These are phyloP conservation scores for Lipomyces spencermartinsiae DNA, from an alignment of 805 yeast species.

Conservation along the genomic window DNA sequence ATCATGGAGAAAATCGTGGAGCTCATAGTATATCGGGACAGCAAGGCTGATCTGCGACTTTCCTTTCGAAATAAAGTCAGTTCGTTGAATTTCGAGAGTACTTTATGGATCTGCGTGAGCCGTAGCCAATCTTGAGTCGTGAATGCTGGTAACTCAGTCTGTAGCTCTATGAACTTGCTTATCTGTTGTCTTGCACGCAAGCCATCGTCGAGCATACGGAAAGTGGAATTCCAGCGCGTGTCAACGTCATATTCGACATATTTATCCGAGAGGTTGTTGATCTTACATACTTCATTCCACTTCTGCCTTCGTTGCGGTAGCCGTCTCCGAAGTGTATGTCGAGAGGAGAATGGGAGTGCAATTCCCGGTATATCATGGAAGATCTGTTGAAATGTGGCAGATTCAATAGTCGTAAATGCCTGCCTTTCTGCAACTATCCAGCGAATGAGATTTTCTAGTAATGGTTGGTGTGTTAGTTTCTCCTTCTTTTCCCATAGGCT, in stretches of 20 bases:
- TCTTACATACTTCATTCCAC: slow-evolving; percentile 1
- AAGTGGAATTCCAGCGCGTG: not conserved
- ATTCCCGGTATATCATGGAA: not conserved
- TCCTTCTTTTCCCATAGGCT: slow-evolving; percentile 2
- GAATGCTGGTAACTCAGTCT: not conserved
- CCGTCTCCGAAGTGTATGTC: not conserved
- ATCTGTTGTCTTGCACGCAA: slow-evolving; percentile 5
- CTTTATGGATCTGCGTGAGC: slow-evolving; percentile 9
- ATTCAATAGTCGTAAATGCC: not conserved
- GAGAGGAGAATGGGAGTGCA: not conserved
- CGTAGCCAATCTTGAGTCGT: not conserved
- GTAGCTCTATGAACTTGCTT: slow-evolving; percentile 4
- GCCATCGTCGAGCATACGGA: slow-evolving; percentile 6
- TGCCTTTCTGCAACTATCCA: slow-evolving; percentile 1
- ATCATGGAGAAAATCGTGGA: slow-evolving; percentile 4
- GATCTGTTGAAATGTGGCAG: not conserved
- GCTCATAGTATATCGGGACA: not conserved
- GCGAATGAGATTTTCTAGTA: slow-evolving; percentile 7
- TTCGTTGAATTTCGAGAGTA: slow-evolving; percentile 2
- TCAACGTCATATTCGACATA: slow-evolving; percentile 1
- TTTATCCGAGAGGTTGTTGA: not conserved
- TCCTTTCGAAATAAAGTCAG: not conserved
- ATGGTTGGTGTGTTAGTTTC: slow-evolving; percentile 1
- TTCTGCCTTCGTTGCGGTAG: not conserved
- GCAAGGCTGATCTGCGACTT: slow-evolving; percentile 4